phyloP scores from a whole-genome alignment of 805 yeast species.

The Yarrowia hollandica region DNA sequence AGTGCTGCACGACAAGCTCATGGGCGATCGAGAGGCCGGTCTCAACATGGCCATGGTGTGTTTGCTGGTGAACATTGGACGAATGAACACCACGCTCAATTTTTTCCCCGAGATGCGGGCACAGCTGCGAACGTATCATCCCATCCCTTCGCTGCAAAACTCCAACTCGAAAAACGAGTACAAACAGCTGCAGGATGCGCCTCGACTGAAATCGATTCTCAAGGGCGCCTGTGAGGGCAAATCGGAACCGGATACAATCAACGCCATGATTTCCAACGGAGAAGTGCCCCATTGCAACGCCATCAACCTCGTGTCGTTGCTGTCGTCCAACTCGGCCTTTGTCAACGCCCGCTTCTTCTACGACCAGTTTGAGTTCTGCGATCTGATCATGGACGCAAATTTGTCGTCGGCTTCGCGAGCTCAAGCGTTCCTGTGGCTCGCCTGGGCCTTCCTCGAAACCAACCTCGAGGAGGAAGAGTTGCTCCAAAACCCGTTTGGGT shows the following conservation, averaged over 20 bases:
- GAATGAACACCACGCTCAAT: conserved; percentile 93
- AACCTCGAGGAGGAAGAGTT: conserved; percentile 55
- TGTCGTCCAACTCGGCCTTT: conserved; percentile 61
- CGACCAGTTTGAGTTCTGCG: conserved; percentile 59
- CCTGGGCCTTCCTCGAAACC: conserved; percentile 80
- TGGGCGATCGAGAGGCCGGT: conserved; percentile 61
- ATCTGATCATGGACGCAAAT: conserved; percentile 64
- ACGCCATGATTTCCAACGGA: conserved; percentile 46
- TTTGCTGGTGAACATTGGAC: conserved; percentile 82
- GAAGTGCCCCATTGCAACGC: conserved; percentile 58
- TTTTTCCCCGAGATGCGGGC: conserved; percentile 94
- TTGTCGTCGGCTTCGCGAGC: conserved; percentile 68
- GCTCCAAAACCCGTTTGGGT: conserved; percentile 58
- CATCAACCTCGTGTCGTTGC: conserved; percentile 69
- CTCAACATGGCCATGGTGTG: conserved; percentile 78
- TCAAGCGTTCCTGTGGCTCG: conserved; percentile 74
- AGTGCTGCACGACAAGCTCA: conserved; percentile 73
- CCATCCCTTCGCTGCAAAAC: conserved; percentile 85
- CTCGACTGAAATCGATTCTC: conserved; percentile 82
- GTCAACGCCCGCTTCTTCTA: conserved; percentile 47
- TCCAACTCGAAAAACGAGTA: conserved; percentile 55
- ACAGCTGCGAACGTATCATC: conserved; percentile 86
- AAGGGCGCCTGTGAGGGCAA: conserved; percentile 82
- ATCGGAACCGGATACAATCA: conserved; percentile 50
- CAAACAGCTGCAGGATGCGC: conserved; percentile 91